Evolutionary conservation across 2,329 filamentous ascomycete genomes (phyloP).

Genomic region (Colletotrichum brevisporum): DNA sequence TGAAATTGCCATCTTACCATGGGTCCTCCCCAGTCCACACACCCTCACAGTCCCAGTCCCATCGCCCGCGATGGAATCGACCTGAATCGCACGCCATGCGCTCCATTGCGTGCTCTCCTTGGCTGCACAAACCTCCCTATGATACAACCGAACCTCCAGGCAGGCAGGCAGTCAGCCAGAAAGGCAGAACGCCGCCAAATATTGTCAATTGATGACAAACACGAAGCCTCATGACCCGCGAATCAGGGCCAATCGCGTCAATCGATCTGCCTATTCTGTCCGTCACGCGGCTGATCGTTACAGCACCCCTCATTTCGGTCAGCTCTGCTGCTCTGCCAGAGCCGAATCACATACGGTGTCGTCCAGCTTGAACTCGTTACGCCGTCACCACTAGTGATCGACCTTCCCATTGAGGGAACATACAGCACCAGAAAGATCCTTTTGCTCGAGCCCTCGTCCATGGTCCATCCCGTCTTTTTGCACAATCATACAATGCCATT

Average conservation of each 20-base stretch:
- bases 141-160: neutral
- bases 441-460: conserved; percentile 14
- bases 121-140: neutral
- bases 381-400: conserved; percentile 1
- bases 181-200: neutral
- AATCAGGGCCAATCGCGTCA: conserved; percentile 1
- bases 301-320: conserved; percentile 20
- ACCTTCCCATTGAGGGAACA: conserved; percentile 36
- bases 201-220: conserved; percentile 7
- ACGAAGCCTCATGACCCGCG: conserved; percentile 30
- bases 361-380: conserved; percentile 13
- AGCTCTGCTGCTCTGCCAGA: neutral
- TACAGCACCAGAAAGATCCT: conserved; percentile 23
- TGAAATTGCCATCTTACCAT: conserved; percentile 2
- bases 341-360: conserved; percentile 9
- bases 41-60: neutral
- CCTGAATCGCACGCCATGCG: conserved; percentile 11
- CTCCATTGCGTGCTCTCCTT: conserved; percentile 15
- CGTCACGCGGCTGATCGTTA: conserved; percentile 18
- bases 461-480: conserved; percentile 10
- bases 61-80: neutral
- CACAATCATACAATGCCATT: conserved; percentile 11
- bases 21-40: neutral
- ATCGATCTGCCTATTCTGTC: conserved; percentile 9
- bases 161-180: neutral